Evolutionary conservation across 1,139 yeast species (phyloP).

Genomic region (Zygosaccharomyces sapae): DNA sequence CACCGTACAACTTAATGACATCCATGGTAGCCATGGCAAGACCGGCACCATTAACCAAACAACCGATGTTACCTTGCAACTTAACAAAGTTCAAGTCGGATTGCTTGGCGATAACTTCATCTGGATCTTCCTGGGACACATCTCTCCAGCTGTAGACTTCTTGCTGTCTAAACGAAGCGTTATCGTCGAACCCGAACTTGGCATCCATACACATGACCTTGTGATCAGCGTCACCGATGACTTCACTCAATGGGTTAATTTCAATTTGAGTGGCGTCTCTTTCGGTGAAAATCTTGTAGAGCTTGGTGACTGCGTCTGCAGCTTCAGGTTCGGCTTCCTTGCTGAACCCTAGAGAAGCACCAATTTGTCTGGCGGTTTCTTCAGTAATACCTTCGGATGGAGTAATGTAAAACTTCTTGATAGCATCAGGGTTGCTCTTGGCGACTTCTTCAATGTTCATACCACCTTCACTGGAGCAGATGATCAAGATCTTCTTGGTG

Average conservation of each 20-base stretch:
- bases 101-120: constrained; percentile 88
- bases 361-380: constrained; percentile 69
- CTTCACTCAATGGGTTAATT: constrained; percentile 96
- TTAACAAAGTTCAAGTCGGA: constrained; percentile 93
- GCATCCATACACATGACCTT: constrained; percentile 98
- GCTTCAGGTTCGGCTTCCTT: constrained; percentile 77
- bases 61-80: constrained; percentile 97
- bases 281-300: constrained; percentile 83
- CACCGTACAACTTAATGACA: constrained; percentile 96
- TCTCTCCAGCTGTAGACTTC: constrained; percentile 98
- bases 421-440: constrained; percentile 83
- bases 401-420: constrained; percentile 80
- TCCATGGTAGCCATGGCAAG: constrained; percentile 99
- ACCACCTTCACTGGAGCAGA: constrained; percentile 98
- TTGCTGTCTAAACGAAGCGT: constrained; percentile 90
- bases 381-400: constrained; percentile 77
- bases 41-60: constrained; percentile 99
- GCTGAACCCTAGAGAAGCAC: constrained; percentile 78
- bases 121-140: constrained; percentile 94
- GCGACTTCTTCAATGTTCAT: constrained; percentile 99
- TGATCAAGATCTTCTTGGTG: constrained; percentile 85
- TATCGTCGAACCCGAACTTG: constrained; percentile 95
- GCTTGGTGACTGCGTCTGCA: constrained; percentile 78
- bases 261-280: constrained; percentile 97
- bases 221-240: constrained; percentile 48